A percentile compares a stretch with the other conserved stretches of the same genome.
Conservation (phyloP, 148 eudicot genomes). For the Beta vulgaris region DNA sequence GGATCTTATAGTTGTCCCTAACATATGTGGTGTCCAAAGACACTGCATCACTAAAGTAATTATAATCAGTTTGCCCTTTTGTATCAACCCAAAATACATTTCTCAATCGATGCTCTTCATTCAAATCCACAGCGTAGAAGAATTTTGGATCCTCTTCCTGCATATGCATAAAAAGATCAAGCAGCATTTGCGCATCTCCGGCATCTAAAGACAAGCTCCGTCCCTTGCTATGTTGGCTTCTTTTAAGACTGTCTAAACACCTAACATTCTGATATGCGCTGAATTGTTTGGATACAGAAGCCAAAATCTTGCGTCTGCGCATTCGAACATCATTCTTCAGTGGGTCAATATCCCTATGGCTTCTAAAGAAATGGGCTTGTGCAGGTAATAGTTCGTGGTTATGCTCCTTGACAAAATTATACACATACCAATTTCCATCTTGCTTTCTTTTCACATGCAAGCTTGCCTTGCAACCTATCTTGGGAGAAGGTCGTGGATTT, state of each 20-base stretch:
- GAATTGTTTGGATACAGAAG: slow-evolving; percentile 48
- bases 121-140: slow-evolving; percentile 60
- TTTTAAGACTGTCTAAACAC: slow-evolving; percentile 37
- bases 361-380: slow-evolving; percentile 63
- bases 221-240: slow-evolving; percentile 54
- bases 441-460: slow-evolving; percentile 66
- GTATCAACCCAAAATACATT: slow-evolving; percentile 68
- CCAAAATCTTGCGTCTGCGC: slow-evolving; percentile 46
- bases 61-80: slow-evolving; percentile 57
- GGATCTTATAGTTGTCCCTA: slow-evolving; percentile 51
- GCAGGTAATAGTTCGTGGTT: slow-evolving; percentile 68
- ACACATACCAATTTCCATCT: slow-evolving; percentile 60
- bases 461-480: slow-evolving; percentile 79
- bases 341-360: slow-evolving; percentile 53
- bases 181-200: slow-evolving; percentile 56
- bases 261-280: slow-evolving; percentile 50
- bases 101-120: slow-evolving; percentile 63
- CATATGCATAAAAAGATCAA: slow-evolving; percentile 61
- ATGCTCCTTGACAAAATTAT: slow-evolving; percentile 61
- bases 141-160: slow-evolving; percentile 63
- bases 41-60: slow-evolving; percentile 57
- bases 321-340: slow-evolving; percentile 52
- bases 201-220: slow-evolving; percentile 48
- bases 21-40: slow-evolving; percentile 55
- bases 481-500: slow-evolving; percentile 73